Base-by-base conservation (phyloP, 805 yeast species). In the Teunomyces aglyptinius region DNA sequence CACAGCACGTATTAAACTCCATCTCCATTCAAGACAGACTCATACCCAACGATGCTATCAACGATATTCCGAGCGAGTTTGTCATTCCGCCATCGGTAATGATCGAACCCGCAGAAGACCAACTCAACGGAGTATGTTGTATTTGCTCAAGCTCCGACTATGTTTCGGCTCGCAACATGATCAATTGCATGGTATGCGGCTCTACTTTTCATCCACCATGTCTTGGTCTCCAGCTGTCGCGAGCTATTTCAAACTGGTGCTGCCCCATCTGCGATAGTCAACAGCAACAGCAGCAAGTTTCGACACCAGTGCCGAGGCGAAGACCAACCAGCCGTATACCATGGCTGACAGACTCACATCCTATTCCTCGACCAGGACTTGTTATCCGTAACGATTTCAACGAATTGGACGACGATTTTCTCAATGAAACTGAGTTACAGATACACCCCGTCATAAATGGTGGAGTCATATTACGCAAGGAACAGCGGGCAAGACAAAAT, bases 261-360 rank as follows among this genome's bases (percentile, higher is more conserved):
- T 78, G 83, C 54, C 82, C 82, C n/a, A 67, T 75, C 49, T 78
- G 83, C 53, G 80, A 74, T 46, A 57, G 60, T 45, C 64, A 61
- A 27, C 80, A 76, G 56, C 73, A 64, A 3, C 26, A 8, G 8
- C 26, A 24, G 26, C 20, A 19, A 5, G 26, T 24, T 8, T 24
- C 26, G 26, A 3, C 26, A 24, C 26, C 26, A 8, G 26, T 24
- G 8, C 26, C 11, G 26, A 19, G 36, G 18, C 19, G 22, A 19
- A 41, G 38, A 41, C 44, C 39, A 15, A 27, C 41, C 1, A 22
- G 33, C 2, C 18, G 22, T 5, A 22, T 18, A 16, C 28, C 16
- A 20, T 18, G 11, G 2, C 26, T 24, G 26, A 11, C 11, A 3
- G 26, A 24, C 11, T 8, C 11, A 24, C 26, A 8, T 15, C 29